Base-by-base conservation (phyloP, 306 rosid genomes). In the Cicer bijugum region DNA sequence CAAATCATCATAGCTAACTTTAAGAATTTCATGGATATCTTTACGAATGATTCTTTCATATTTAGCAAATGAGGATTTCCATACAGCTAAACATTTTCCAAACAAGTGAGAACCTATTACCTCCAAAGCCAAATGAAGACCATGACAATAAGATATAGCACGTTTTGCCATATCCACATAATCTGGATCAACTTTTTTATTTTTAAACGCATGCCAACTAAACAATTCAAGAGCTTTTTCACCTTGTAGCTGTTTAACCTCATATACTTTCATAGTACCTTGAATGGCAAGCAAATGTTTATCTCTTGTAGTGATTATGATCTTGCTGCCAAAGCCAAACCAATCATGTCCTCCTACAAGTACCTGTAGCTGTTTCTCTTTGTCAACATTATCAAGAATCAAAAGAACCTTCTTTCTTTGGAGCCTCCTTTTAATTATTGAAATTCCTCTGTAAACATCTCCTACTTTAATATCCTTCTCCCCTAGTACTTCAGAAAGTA, bases 1-100 rank as follows among this genome's bases (percentile, higher is more conserved):
- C 60, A 68, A 68, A 68, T 33, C 33, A 68, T 68, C 73, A 28
- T 47, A 67, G 73, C 59, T 67, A 8, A 28, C 44, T 67, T 47
- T 67, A 1, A 67, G 59, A 46, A 67, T 67, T 12, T 46, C 72
- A 47, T 67, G 45, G 39, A 67, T 67, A 1, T 48, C 46, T n/a
- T 48, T 48, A 9, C 17, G 33, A 33, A 68, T 20, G 53, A 12
- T 7, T 47, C n/a, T n/a, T 12, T n/a, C 44, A 47, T 46, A 46
- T 19, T 23, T 47, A 28, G 23, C 58, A 1, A 67, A 23, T 4
- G 72, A 16, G 10, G 58, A 67, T 47, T 28, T 67, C 58, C 58
- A 28, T 47, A 67, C 58, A 46, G 1, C 23, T 47, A 67, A 67
- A n/a, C 72, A 47, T 48, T 35, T 68, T 16, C 73, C 45, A 48